Base-by-base conservation (phyloP, 495 filamentous ascomycete species). In the Trichoderma reesei region DNA sequence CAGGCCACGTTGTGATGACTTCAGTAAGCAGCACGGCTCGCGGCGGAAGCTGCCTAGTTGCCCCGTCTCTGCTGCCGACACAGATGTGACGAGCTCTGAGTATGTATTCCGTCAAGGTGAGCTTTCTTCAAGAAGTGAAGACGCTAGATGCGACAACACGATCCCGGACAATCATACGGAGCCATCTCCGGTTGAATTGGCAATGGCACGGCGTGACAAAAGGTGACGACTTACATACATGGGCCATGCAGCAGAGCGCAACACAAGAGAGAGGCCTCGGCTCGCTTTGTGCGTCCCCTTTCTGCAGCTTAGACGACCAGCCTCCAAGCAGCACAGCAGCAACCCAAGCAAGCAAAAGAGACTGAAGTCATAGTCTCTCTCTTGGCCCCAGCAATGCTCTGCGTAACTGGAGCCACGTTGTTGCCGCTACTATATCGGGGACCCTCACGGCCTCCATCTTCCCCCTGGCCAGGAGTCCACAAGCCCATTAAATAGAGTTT, bases 401-500 rank as follows among this genome's bases (percentile, higher is more conserved):
- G 26, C 51, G 51, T 56, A 56, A 56, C 51, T 56, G 51, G 51
- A 56, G 51, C 51, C 51, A 56, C 51, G 51, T 56, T 34, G 51
- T 33, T 56, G 51, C 10, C 51, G 20, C 51, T 14, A 14, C 10
- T 18, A 26, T 26, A 26, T 26, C 26, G 41, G n/a, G 41, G n/a
- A 44, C 18, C 10, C n/a, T 14, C 9, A 18, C 26, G 26, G 1
- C 20, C 6, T 56, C 31, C 51, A 20, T 34, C 51, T 18, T 5
- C 13, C 51, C 51, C 51, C 51, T 56, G 51, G 26, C 38, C 38
- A 26, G 26, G 26, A 26, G 26, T 26, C 38, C 6, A 39, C 10
- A 56, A 56, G 51, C 51, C 51, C 51, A 56, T 56, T 56, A 56
- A 56, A 56, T 56, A 56, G 51, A 56, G 51, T 56, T 56, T 56